These are phyloP conservation scores for Glycine latifolia DNA, from an alignment of 306 rosid genomes.

Conservation along the genomic window DNA sequence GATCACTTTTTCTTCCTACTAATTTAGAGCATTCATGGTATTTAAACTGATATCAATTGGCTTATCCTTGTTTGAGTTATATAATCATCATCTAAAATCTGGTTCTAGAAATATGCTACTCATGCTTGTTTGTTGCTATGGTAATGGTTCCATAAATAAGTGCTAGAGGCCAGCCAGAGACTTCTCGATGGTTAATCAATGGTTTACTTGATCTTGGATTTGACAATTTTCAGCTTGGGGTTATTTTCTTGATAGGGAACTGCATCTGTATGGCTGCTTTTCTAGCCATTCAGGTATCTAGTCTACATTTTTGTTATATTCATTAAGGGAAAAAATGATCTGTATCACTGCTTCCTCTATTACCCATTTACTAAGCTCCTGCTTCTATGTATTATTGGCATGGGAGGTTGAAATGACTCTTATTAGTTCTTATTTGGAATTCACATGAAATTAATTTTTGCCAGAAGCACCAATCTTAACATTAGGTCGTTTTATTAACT, in stretches of 20 bases:
- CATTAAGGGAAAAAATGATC: constrained; percentile 1
- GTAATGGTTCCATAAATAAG: background rate
- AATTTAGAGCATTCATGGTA: background rate
- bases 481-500: too few species aligned
- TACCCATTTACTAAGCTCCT: constrained; percentile 6
- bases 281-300: constrained; percentile 82
- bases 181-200: too few species aligned
- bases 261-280: constrained; percentile 96
- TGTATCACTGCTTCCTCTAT: background rate
- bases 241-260: constrained; percentile 86
- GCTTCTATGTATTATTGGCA: background rate
- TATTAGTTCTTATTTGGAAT: background rate
- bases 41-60: background rate
- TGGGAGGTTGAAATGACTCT: constrained; percentile 2
- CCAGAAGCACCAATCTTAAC: too few species aligned
- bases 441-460: background rate
- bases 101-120: background rate
- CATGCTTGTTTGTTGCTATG: background rate
- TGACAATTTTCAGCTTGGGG: constrained; percentile 83
- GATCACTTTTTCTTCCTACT: background rate
- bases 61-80: background rate
- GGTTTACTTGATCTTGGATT: constrained; percentile 66
- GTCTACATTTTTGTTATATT: too few species aligned
- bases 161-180: too few species aligned
- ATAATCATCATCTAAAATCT: background rate